Conservation (phyloP, 495 filamentous ascomycete genomes). For the Halenospora varia region DNA sequence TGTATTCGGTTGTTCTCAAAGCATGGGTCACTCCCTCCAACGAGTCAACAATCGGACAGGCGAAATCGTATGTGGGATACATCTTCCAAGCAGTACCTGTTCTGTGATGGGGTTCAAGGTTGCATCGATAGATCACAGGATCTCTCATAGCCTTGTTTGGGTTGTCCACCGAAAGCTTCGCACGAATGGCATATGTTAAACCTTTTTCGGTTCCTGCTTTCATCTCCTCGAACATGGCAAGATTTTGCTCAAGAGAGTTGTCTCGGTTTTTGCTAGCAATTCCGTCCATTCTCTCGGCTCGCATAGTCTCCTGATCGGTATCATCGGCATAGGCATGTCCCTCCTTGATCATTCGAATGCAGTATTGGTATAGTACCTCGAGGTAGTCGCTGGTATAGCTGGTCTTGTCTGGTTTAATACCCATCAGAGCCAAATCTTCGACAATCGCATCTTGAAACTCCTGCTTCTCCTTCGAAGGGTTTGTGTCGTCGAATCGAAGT, state of each 20-base stretch:
- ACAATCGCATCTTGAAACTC: slow-evolving; percentile 76
- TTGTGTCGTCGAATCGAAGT: slow-evolving; percentile 79
- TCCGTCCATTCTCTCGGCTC: slow-evolving; percentile 63
- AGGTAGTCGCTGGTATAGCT: slow-evolving; percentile 77
- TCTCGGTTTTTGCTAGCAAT: slow-evolving; percentile 65
- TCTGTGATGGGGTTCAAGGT: slow-evolving; percentile 73
- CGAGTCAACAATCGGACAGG: slow-evolving; percentile 86
- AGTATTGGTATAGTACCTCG: slow-evolving; percentile 64
- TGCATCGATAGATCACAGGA: slow-evolving; percentile 81
- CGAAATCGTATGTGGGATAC: slow-evolving; percentile 95
- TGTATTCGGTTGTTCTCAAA: slow-evolving; percentile 93
- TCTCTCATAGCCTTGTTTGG: slow-evolving; percentile 75
- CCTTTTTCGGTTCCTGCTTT: slow-evolving; percentile 65
- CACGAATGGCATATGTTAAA: slow-evolving; percentile 67
- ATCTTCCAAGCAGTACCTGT: slow-evolving; percentile 89
- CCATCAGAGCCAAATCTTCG: slow-evolving; percentile 70
- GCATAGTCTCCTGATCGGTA: slow-evolving; percentile 66
- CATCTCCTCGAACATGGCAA: slow-evolving; percentile 73
- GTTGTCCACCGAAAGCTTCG: slow-evolving; percentile 74
- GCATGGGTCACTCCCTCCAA: slow-evolving; percentile 94
- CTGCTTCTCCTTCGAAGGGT: slow-evolving; percentile 76
- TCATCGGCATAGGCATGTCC: slow-evolving; percentile 79
- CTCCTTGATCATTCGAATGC: slow-evolving; percentile 65
- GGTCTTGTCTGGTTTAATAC: slow-evolving; percentile 67
- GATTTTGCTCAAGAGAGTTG: slow-evolving; percentile 60